Base-by-base conservation (phyloP, 1,139 yeast genomes). In the Lodderomyces theae region DNA sequence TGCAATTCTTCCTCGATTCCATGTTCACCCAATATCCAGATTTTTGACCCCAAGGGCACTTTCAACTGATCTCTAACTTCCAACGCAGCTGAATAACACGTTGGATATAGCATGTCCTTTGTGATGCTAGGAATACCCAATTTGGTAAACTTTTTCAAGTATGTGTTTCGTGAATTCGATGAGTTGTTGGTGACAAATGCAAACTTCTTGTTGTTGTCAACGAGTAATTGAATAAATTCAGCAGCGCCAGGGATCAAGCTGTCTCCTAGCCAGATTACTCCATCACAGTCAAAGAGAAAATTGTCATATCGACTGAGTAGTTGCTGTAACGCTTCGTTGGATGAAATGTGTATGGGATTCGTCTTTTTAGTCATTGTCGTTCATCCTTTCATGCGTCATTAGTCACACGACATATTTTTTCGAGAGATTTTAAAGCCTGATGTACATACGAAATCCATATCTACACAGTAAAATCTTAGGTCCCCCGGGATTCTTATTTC, bases 211-310 rank as follows among this genome's bases (percentile, higher is more conserved):
- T 57, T 57, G n/a, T 48, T 50, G 4, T 64, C 48, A 41, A 79
- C 65, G 46, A 90, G 64, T 45, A 77, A 58, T 9, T 74, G 72
- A 31, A 90, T 58, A 2, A 92, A 79, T 52, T 86, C 63, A 22
- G 49, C 44, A 23, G 67, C 84, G 12, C 80, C 75, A 2, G 96
- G 96, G 36, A 90, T 74, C 25, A 84, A 61, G 35, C 74, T 77
- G 40, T 77, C 77, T n/a, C 95, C 97, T 28, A 84, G 69, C 97
- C 97, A 90, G 39, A 90, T 69, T 6, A 90, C 97, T 0, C 90
- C 97, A 58, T 90, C 97, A 63, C 97, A 90, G 57, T 90, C 97
- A 57, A 90, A 89, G 45, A 90, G 66, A 53, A 89, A 89, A 45
- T 86, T 85, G 56, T 88, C 96, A 58, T 81, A 85, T 37, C 69